Conservation (phyloP, 106 monocot genomes). For the Dendrobium chrysotoxum region DNA sequence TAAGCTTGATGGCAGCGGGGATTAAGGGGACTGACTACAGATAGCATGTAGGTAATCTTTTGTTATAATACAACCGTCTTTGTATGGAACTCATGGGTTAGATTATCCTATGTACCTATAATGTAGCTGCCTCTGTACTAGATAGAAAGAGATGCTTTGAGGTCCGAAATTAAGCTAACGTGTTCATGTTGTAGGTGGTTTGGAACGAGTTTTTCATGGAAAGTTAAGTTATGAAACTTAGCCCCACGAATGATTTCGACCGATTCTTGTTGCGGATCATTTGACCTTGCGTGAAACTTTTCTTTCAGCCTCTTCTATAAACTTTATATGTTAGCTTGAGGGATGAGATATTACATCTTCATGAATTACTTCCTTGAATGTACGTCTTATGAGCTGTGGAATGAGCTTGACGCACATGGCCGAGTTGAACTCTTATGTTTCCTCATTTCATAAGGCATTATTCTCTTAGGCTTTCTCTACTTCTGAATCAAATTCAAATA, state of each 20-base stretch:
- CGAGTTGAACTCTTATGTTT: not conserved
- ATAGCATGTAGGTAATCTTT: not conserved
- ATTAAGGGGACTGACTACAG: not conserved
- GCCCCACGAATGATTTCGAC: not conserved
- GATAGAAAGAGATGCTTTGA: not conserved
- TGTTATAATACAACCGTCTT: not conserved
- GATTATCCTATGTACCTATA: no score
- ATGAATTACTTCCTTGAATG: not conserved
- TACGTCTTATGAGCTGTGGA: not conserved
- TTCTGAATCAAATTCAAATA: not conserved
- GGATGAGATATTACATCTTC: not conserved
- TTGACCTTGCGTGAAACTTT: not conserved
- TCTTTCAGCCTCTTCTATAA: not conserved
- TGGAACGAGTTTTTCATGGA: not conserved
- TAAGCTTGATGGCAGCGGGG: not conserved
- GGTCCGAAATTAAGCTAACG: not conserved
- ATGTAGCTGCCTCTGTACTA: no score
- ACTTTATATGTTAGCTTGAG: no score
- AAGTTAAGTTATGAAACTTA: not conserved
- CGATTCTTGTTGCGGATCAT: not conserved
- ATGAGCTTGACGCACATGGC: not conserved
- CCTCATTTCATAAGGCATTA: no score
- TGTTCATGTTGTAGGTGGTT: not conserved
- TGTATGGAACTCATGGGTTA: not conserved
- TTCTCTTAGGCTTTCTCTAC: not conserved